These are phyloP conservation scores for Tricholoma sp. DNA, from an alignment of 768 basidiomycete species.

Conservation along the genomic window DNA sequence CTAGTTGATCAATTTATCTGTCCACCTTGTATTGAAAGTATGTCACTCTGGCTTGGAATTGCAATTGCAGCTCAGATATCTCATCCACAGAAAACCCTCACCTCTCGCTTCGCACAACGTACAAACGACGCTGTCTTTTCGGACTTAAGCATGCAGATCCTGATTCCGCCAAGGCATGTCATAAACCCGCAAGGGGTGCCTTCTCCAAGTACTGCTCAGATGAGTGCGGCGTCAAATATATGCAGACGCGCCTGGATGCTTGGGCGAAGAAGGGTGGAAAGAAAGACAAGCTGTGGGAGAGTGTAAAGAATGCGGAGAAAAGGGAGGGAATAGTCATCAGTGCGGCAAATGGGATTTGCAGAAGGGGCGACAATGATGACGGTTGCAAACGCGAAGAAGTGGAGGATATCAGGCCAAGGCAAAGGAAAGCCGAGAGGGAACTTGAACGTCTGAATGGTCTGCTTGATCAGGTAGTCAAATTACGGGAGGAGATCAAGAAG, in stretches of 20 bases:
- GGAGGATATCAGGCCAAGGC: slow-evolving; percentile 25
- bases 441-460: slow-evolving; percentile 45
- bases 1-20: slow-evolving; percentile 93
- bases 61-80: background rate
- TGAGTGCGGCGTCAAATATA: slow-evolving; percentile 75
- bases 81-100: slow-evolving; percentile 47
- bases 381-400: slow-evolving; percentile 19
- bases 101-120: slow-evolving; percentile 64
- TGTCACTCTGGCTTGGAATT: slow-evolving; percentile 23
- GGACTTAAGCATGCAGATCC: slow-evolving; percentile 63
- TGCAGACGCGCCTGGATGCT: slow-evolving; percentile 56
- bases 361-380: slow-evolving; percentile 20
- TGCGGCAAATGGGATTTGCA: slow-evolving; percentile 24
- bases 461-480: slow-evolving; percentile 52
- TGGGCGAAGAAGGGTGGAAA: slow-evolving; percentile 62
- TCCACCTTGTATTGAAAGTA: slow-evolving; percentile 72
- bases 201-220: slow-evolving; percentile 93
- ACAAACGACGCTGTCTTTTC: slow-evolving; percentile 73
- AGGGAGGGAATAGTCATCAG: slow-evolving; percentile 66
- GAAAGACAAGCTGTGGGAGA: slow-evolving; percentile 65
- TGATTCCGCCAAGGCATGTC: slow-evolving; percentile 62
- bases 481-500: slow-evolving; percentile 60
- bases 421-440: slow-evolving; percentile 50
- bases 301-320: slow-evolving; percentile 62
- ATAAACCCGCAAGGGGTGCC: slow-evolving; percentile 71